phyloP scores from a whole-genome alignment of 768 basidiomycete genomes.

The Pisolithus albus region DNA sequence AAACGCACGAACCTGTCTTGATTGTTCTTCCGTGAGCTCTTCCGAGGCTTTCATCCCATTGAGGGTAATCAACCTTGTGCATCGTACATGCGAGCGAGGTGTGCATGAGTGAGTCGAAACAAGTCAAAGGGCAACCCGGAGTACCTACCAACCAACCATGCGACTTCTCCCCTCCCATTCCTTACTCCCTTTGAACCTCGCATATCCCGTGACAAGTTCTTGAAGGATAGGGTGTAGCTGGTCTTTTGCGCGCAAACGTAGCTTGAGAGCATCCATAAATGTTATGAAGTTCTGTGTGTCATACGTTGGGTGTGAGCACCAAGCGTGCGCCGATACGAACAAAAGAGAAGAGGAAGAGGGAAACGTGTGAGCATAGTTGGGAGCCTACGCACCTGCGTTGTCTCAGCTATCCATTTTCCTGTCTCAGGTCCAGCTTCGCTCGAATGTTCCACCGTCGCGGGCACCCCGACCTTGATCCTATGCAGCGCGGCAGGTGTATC shows the following conservation, averaged over 20 bases:
- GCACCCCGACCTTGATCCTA: no score
- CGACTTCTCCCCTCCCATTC: constrained; percentile 92
- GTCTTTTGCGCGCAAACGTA: constrained; percentile 92
- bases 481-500: no score
- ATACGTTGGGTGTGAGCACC: no score
- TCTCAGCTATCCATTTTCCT: no score
- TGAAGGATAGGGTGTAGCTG: constrained; percentile 92
- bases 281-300: constrained; percentile 83
- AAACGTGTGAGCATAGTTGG: no score
- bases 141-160: constrained; percentile 83
- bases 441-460: no score
- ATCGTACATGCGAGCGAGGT: background rate
- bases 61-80: constrained; percentile 80
- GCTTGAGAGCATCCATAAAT: constrained; percentile 94
- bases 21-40: constrained; percentile 92
- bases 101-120: background rate
- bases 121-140: background rate
- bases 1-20: constrained; percentile 61
- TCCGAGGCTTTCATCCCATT: constrained; percentile 97
- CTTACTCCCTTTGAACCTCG: constrained; percentile 88
- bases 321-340: no score
- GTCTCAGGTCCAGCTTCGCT: no score
- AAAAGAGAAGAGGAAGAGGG: no score
- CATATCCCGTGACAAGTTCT: constrained; percentile 92
- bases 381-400: no score